These are phyloP conservation scores for Sequoiadendron giganteum DNA, from an alignment of 75 land plant genomes.

Conservation along the genomic window DNA sequence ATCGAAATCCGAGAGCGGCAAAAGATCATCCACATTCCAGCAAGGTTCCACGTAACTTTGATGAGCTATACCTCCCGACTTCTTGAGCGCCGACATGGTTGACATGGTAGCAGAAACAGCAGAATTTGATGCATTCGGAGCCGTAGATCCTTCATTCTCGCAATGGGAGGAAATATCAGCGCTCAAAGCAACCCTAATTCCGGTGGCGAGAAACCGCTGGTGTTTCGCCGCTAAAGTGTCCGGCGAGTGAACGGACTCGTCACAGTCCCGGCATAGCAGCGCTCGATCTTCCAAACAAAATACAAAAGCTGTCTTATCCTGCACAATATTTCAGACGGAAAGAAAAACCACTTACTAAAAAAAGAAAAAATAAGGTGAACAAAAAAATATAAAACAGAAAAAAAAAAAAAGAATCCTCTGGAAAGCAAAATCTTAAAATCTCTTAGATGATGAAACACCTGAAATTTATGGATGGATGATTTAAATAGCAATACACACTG, in stretches of 20 bases:
- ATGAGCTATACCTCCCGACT: too few species aligned
- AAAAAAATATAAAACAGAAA: too few species aligned
- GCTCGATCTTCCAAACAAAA: slow-evolving; percentile 93
- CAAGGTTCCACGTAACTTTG: not conserved
- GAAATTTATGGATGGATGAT: too few species aligned
- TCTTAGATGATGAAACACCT: too few species aligned
- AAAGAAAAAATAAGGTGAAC: too few species aligned
- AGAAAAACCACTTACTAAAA: not conserved
- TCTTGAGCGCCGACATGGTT: not conserved
- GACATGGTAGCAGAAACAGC: not conserved
- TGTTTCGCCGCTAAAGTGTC: slow-evolving; percentile 58
- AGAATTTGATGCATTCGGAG: slow-evolving; percentile 18
- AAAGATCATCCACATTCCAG: slow-evolving; percentile 65
- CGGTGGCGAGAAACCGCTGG: slow-evolving; percentile 69
- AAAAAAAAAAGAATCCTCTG: too few species aligned
- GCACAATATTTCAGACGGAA: slow-evolving; percentile 3
- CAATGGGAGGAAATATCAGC: slow-evolving; percentile 21
- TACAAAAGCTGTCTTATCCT: slow-evolving; percentile 83
- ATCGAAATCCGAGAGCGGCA: slow-evolving; percentile 53
- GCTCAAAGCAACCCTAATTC: slow-evolving; percentile 59
- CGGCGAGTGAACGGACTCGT: slow-evolving; percentile 58
- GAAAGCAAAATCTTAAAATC: too few species aligned
- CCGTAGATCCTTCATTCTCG: slow-evolving; percentile 9
- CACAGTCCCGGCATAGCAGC: slow-evolving; percentile 70
- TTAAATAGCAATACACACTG: too few species aligned